Percentiles rank a stretch among this genome's conserved stretches.
phyloP scores from a whole-genome alignment of 495 filamentous ascomycete genomes.

The Aspergillus steynii region DNA sequence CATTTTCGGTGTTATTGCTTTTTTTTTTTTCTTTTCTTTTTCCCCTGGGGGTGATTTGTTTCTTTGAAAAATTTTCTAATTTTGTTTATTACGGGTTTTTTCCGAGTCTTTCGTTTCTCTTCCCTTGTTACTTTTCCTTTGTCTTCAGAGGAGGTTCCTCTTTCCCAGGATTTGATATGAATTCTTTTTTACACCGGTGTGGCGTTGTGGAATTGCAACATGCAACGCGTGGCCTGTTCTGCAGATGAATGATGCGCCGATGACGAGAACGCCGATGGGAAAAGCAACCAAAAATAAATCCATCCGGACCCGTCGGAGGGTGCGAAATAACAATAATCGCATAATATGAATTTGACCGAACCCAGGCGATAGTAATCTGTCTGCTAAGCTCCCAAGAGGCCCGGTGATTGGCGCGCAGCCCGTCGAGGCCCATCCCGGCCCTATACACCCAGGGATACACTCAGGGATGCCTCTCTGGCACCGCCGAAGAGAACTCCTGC shows the following conservation, averaged over 20 bases:
- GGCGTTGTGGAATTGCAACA: neutral
- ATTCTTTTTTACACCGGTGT: neutral
- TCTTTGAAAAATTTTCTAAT: neutral
- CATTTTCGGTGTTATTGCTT: conserved; percentile 9
- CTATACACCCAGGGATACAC: no score
- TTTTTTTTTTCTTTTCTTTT: conserved; percentile 7
- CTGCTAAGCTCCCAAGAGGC: no score
- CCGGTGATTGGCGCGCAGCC: no score
- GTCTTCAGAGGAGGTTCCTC: neutral
- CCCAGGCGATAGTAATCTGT: no score
- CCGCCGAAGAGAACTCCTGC: no score
- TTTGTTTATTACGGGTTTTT: conserved; percentile 8
- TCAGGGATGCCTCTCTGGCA: no score
- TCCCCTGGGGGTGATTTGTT: neutral
- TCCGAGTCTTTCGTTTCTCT: conserved; percentile 8
- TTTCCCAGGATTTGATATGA: no score
- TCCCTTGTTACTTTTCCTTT: conserved; percentile 3
- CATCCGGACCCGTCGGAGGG: no score
- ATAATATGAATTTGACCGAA: no score
- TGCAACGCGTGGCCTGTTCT: neutral
- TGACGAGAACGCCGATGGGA: neutral
- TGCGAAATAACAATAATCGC: no score
- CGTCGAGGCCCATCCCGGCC: no score
- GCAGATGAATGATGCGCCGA: neutral
- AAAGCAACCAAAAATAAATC: neutral